Base-by-base conservation (phyloP, 2,329 filamentous ascomycete genomes). In the Cordyceps cateniannulata region DNA sequence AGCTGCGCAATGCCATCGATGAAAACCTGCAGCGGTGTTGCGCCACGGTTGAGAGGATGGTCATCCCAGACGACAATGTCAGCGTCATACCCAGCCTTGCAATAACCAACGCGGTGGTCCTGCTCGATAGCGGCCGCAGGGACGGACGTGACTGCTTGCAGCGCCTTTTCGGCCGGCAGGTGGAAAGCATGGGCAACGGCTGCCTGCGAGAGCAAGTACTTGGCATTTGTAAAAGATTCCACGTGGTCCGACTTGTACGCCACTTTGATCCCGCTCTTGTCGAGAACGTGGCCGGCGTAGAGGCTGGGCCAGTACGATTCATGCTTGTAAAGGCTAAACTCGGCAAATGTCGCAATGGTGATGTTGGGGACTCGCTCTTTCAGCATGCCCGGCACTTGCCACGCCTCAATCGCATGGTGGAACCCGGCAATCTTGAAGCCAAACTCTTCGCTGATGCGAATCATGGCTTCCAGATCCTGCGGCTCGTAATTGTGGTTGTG, bases 51-150 rank as follows among this genome's bases (percentile, higher is more conserved):
- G 1, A 81, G 70, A 3, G 79, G 79, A 62, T 81, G 77, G 0
- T 72, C 72, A 61, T 81, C 75, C 79, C 78, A 81, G 5, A 81
- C 70, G 5, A 79, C 79, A 32, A 81, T 65, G 61, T 82, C 79
- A 16, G 78, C 79, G 65, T 82, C 79, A 61, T 78, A 81, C 4
- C 79, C 77, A 3, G 74, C 65, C 16, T 72, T 72, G 9, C 70
- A 69, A 61, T 75, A 79, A 3, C 79, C 79, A 3, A 81, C 71
- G 1, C 78, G 73, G 61, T 77, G 69, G 49, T 73, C 73, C 27
- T 78, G 69, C 38, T 76, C 73, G 1, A 80, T 66, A 3, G 76
- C 74, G 12, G 69, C 72, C 5, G 79, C 78, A 4, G 79, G 78
- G 1, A 78, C 69, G 3, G 76, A 79, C 0, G 77, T 80, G 6